These are phyloP conservation scores for Domatiomyces globalis DNA, from an alignment of 2,329 filamentous ascomycete genomes.

Conservation along the genomic window DNA sequence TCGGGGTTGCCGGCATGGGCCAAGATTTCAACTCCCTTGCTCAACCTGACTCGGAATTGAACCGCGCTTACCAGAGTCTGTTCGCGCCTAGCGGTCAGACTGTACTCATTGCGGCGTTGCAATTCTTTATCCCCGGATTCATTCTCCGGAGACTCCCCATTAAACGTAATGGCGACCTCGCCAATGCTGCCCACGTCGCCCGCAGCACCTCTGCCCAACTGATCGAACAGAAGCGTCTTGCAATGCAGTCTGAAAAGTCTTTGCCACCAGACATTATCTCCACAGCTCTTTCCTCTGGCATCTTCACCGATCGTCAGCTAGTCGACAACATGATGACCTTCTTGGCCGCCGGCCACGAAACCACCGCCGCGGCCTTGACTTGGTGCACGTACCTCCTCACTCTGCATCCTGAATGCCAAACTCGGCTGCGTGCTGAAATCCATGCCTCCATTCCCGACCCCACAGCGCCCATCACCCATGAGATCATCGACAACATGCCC, in stretches of 20 bases:
- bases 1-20: slow-evolving; percentile 56
- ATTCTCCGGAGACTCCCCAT: slow-evolving; percentile 52
- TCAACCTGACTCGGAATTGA: slow-evolving; percentile 47
- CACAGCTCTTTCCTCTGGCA: slow-evolving; percentile 61
- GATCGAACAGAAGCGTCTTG: slow-evolving; percentile 54
- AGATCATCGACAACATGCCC: slow-evolving; percentile 55
- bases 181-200: slow-evolving; percentile 43
- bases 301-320: slow-evolving; percentile 65
- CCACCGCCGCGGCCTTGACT: slow-evolving; percentile 20
- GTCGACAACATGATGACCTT: slow-evolving; percentile 86
- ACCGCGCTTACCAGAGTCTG: slow-evolving; percentile 41
- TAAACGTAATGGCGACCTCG: slow-evolving; percentile 53
- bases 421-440: slow-evolving; percentile 19
- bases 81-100: slow-evolving; percentile 41
- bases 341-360: slow-evolving; percentile 48
- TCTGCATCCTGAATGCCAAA: slow-evolving; percentile 19
- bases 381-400: slow-evolving; percentile 21
- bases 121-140: slow-evolving; percentile 48
- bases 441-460: slow-evolving; percentile 16
- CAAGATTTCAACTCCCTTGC: slow-evolving; percentile 53
- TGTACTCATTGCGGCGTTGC: slow-evolving; percentile 41
- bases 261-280: slow-evolving; percentile 61
- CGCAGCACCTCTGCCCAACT: slow-evolving; percentile 53
- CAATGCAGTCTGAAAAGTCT: slow-evolving; percentile 35
- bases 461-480: slow-evolving; percentile 15